Evolutionary conservation across 768 basidiomycete genomes (phyloP), one percentile per base, ranked within the genome.

Genomic region (Amanita rimosa): DNA sequence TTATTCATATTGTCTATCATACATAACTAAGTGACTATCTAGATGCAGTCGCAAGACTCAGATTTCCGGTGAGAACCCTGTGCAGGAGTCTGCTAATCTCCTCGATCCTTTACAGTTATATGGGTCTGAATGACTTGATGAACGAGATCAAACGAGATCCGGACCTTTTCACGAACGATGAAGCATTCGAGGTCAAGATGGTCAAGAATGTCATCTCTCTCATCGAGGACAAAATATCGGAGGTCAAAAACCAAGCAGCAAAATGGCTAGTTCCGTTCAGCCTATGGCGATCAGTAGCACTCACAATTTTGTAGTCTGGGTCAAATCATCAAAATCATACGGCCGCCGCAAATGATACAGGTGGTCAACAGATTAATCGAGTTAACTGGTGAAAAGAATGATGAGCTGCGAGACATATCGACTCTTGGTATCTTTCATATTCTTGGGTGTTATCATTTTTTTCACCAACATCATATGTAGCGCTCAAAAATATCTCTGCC

Each of bases 161-260:
- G 44, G 66, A 64, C 42, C 81, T 75, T 43, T 92, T 93, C 63
- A 67, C 79, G 9, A 81, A 90, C 48, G 95, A 99, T 61, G 94
- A 97, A 62, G 57, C 72, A 4, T 77, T 83, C 27, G 96, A 99
- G 71, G 80, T 71, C 62, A 87, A 85, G 61, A 81, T 95, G 44
- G 73, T 95, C 41, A 79, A 78, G 36, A 81, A 86, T 62, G 92
- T 98, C 1, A 72, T 97, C 37, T 71, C 79, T 29, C 76, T 97
- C 16, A 84, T 97, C 4, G 86, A 89, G 60, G 96, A 99, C 68
- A 85, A 84, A 66, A 97, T 94, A 56, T 92, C 92, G 6, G 96
- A 99, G 70, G 96, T 98, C 54, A 98, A 98, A 73, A 96, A 96
- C 60, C 85, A 90, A 63, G 91, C 92, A 2, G 95, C 96, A 9